phyloP scores from a whole-genome alignment of 768 basidiomycete species.

The Neoboletus subvelutipes region DNA sequence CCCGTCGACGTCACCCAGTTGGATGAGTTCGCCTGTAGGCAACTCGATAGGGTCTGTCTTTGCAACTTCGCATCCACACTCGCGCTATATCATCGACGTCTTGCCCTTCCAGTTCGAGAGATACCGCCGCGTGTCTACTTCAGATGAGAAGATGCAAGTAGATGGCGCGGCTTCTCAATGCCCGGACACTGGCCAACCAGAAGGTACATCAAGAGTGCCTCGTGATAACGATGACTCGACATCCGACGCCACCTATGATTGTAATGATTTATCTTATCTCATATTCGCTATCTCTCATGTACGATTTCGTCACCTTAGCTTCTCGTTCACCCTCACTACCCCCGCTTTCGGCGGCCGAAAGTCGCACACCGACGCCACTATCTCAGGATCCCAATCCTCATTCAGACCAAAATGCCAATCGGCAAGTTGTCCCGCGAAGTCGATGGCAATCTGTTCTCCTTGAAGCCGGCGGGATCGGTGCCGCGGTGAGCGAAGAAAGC shows the following conservation, averaged over 20 bases:
- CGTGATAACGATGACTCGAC: neutral
- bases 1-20: constrained; percentile 72
- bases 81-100: neutral
- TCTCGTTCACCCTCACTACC: neutral
- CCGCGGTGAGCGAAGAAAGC: constrained; percentile 88
- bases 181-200: neutral
- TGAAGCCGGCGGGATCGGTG: constrained; percentile 85
- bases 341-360: constrained; percentile 7
- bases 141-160: constrained; percentile 31
- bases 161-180: constrained; percentile 12
- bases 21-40: constrained; percentile 87
- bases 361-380: constrained; percentile 24
- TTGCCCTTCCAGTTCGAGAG: constrained; percentile 42
- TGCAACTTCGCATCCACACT: neutral
- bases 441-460: constrained; percentile 82
- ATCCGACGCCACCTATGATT: neutral
- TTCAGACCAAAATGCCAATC: constrained; percentile 29
- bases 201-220: neutral
- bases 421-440: constrained; percentile 69
- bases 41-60: constrained; percentile 71
- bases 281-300: neutral
- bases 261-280: constrained; percentile 14
- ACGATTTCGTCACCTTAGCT: constrained; percentile 3
- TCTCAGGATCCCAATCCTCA: constrained; percentile 16
- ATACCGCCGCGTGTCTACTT: constrained; percentile 44